These are phyloP conservation scores for Pleurotus tuber-regium DNA, from an alignment of 768 basidiomycete genomes.

Conservation along the genomic window DNA sequence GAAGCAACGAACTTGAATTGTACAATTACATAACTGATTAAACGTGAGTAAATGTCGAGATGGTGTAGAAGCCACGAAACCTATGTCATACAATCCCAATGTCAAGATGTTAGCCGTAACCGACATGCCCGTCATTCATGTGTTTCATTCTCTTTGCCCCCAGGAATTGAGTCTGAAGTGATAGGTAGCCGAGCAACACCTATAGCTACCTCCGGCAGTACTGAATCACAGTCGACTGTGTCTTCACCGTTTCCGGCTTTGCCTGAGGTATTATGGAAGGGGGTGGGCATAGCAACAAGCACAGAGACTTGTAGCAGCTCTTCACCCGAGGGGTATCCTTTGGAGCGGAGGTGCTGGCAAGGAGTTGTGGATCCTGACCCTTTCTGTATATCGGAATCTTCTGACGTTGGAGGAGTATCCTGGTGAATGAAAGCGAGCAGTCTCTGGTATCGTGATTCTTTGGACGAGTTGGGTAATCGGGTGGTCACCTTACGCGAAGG, in stretches of 20 bases:
- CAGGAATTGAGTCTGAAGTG: neutral
- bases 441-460: conserved; percentile 19
- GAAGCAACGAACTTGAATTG: too few species aligned
- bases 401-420: too few species aligned
- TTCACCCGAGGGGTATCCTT: conserved; percentile 21
- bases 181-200: conserved; percentile 1
- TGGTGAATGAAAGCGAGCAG: conserved; percentile 13
- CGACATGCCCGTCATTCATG: too few species aligned
- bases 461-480: neutral
- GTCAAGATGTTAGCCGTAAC: too few species aligned
- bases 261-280: conserved; percentile 11
- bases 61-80: too few species aligned
- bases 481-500: conserved; percentile 21
- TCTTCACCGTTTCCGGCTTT: neutral
- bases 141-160: neutral
- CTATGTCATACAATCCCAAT: too few species aligned
- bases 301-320: conserved; percentile 44
- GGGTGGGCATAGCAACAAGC: conserved; percentile 56
- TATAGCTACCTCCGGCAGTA: neutral
- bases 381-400: too few species aligned
- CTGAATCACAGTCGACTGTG: neutral
- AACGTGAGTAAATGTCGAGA: too few species aligned
- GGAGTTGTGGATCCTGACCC: too few species aligned
- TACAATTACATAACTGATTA: too few species aligned
- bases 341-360: too few species aligned